Base-by-base conservation (phyloP, 2,329 filamentous ascomycete genomes). In the Rutstroemia sydowiana region DNA sequence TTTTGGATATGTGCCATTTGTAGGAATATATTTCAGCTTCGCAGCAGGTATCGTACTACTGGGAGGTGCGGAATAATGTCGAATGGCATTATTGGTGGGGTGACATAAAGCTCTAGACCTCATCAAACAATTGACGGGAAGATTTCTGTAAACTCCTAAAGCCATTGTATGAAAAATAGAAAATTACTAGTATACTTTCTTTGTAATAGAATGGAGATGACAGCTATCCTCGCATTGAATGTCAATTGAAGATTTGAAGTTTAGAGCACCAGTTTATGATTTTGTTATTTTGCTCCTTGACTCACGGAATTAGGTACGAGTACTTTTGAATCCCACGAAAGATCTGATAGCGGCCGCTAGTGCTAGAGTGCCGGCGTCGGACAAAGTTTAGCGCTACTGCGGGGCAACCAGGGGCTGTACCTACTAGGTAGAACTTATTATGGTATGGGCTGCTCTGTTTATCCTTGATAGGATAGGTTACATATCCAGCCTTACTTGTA, bases 11-110 rank as follows among this genome's bases (percentile, higher is more conserved):
- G 82, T 88, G 57, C 92, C 93, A 39, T 78, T 80, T 1, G 81
- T 84, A 8, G 93, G 91, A 47, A 97, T 82, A 70, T 95, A 96
- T 70, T 95, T 95, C 69, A 85, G 80, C 75, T 97, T 98, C 54
- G 86, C 80, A 14, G 79, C 77, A 1, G 91, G 90, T 53, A 95
- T 75, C 31, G 72, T 68, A 49, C 75, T 73, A 60, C 76, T 74
- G 47, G 75, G 71, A 2, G 80, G 78, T 16, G 79, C 81, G 45
- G 82, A 80, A 63, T 85, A 86, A 57, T 66, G 65, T 53, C 79
- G 75, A 36, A 54, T 30, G 21, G 52, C 42, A 26, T 23, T 31
- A 3, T 30, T 56, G 11, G 53, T 41, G 26, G 55, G 54, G 28
- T 52, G 52, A 54, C 61, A 58, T n/a, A 48, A 58, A 44, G 53